These are phyloP conservation scores for Candida anglica DNA, from an alignment of 805 yeast species.

Conservation along the genomic window DNA sequence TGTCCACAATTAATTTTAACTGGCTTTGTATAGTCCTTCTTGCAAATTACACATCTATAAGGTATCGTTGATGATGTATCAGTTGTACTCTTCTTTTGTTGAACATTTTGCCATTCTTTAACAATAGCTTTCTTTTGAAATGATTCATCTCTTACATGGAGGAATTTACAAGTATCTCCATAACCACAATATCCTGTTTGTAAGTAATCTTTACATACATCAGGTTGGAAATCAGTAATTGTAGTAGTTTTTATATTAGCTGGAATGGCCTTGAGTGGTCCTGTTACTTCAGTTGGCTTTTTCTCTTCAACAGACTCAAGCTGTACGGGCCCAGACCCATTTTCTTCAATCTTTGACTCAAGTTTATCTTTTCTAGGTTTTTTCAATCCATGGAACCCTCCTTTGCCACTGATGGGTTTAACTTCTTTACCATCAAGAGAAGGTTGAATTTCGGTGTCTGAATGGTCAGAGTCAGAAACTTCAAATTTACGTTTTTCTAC, in stretches of 20 bases:
- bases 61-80: conserved; percentile 34
- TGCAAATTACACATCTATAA: conserved; percentile 61
- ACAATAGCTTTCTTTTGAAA: conserved; percentile 61
- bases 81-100: conserved; percentile 4
- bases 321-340: too few species aligned
- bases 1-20: conserved; percentile 61
- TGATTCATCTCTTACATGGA: conserved; percentile 87
- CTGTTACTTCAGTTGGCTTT: conserved; percentile 4
- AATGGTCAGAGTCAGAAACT: too few species aligned
- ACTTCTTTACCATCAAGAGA: too few species aligned
- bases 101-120: conserved; percentile 64
- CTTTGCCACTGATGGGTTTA: too few species aligned
- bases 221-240: conserved; percentile 83
- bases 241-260: conserved; percentile 58
- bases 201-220: conserved; percentile 87
- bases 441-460: too few species aligned
- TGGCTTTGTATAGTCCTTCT: conserved; percentile 49
- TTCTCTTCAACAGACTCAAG: too few species aligned
- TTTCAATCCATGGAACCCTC: too few species aligned
- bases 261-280: conserved; percentile 25
- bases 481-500: too few species aligned
- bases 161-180: conserved; percentile 94
- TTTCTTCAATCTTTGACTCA: too few species aligned
- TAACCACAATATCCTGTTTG: conserved; percentile 95
- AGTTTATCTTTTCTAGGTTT: conserved; percentile 4